Conservation (phyloP, 805 yeast genomes). For the Nematodospora valgi region DNA sequence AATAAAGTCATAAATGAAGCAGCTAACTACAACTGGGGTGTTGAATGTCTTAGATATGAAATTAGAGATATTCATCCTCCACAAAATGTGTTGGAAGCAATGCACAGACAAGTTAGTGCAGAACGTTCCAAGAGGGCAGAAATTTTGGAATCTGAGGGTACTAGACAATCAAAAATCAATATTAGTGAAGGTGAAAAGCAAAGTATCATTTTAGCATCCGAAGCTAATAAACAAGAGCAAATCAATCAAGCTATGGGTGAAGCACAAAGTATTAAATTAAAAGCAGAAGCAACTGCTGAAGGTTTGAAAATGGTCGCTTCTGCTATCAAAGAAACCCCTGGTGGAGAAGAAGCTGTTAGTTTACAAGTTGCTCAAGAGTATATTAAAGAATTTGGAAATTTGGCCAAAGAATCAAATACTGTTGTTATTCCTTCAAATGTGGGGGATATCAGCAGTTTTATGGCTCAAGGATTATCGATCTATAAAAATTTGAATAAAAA, state of each 20-base stretch:
- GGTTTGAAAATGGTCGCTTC: conserved; percentile 62
- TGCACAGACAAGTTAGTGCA: conserved; percentile 88
- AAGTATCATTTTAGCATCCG: conserved; percentile 69
- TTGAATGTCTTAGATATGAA: conserved; percentile 78
- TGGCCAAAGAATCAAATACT: conserved; percentile 80
- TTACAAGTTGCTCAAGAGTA: conserved; percentile 82
- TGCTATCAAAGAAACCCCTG: conserved; percentile 65
- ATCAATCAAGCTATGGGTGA: conserved; percentile 74
- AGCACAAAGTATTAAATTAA: conserved; percentile 62
- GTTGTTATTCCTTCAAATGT: conserved; percentile 73
- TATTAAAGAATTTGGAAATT: conserved; percentile 74
- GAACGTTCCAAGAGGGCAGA: conserved; percentile 86
- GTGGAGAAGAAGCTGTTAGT: conserved; percentile 72
- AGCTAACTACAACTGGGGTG: conserved; percentile 77
- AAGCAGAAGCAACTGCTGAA: conserved; percentile 70
- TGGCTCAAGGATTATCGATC: conserved; percentile 75
- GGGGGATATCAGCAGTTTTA: conserved; percentile 69
- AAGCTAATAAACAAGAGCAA: conserved; percentile 59
- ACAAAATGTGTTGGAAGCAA: conserved; percentile 76
- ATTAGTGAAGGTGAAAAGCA: conserved; percentile 80
- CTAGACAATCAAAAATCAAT: conserved; percentile 73
- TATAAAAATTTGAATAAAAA: conserved; percentile 47
- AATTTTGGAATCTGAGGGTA: conserved; percentile 83
- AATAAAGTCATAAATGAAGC: conserved; percentile 82
- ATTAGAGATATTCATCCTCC: conserved; percentile 90